These are phyloP conservation scores for Talaromyces piceae DNA, from an alignment of 2,329 filamentous ascomycete species.

Conservation along the genomic window DNA sequence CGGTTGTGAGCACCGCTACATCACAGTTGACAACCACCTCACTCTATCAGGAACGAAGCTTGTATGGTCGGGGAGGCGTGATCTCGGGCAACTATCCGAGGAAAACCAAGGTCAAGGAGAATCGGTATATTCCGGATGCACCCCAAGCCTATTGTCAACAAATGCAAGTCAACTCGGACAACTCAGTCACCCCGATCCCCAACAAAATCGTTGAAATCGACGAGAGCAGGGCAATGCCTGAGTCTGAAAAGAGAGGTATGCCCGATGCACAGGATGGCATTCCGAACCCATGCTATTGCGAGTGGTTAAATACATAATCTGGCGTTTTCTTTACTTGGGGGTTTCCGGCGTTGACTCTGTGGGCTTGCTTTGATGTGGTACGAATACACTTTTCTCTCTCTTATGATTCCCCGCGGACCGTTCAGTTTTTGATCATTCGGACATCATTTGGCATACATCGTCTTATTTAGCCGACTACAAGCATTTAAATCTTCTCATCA, in stretches of 20 bases:
- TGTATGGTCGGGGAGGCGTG: not conserved
- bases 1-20: constrained; percentile 5
- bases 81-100: constrained; percentile 41
- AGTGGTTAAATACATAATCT: constrained; percentile 8
- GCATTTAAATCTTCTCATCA: not conserved
- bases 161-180: constrained; percentile 52
- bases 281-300: constrained; percentile 7
- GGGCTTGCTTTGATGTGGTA: constrained; percentile 4
- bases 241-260: not conserved
- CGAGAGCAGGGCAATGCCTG: constrained; percentile 22
- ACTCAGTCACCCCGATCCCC: constrained; percentile 28
- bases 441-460: not conserved
- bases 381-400: not conserved
- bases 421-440: not conserved
- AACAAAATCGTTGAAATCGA: constrained; percentile 26
- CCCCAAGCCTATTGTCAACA: constrained; percentile 55
- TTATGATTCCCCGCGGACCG: not conserved
- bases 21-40: constrained; percentile 17
- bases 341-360: not conserved
- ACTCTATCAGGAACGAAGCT: constrained; percentile 7
- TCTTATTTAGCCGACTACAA: not conserved
- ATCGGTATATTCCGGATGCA: constrained; percentile 41
- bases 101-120: constrained; percentile 59
- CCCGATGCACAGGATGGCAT: not conserved
- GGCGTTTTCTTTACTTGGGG: not conserved